These are phyloP conservation scores for Melaleuca alternifolia DNA, from an alignment of 345 rosid species.

Conservation along the genomic window DNA sequence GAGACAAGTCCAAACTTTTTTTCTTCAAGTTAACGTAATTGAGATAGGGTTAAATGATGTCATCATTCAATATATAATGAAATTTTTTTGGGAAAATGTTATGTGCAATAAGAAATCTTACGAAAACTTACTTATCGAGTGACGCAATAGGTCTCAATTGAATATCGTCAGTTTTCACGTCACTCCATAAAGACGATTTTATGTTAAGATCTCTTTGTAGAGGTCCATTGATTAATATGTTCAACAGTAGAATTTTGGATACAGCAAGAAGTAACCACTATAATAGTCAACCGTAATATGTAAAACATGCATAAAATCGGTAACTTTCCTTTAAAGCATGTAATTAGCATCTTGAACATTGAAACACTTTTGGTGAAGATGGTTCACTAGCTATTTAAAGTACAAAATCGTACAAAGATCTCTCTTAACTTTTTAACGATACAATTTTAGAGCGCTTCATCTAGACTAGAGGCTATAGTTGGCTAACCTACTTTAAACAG, in stretches of 20 bases:
- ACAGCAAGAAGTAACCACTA: rapidly evolving
- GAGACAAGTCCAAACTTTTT: neutral
- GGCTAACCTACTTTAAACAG: neutral
- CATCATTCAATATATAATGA: neutral
- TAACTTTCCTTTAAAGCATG: neutral
- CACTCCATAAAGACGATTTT: neutral
- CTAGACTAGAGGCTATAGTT: neutral
- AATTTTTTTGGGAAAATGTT: neutral
- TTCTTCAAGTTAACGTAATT: neutral
- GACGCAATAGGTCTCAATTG: neutral
- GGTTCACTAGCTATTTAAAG: neutral
- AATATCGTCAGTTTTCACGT: too few species aligned
- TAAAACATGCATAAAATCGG: neutral
- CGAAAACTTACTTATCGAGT: neutral
- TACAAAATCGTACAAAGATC: neutral
- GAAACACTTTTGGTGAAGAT: neutral
- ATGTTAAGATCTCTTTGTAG: neutral
- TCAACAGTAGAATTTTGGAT: neutral
- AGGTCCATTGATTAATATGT: neutral
- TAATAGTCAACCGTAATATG: neutral
- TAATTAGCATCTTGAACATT: neutral
- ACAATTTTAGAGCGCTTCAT: neutral
- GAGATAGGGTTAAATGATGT: neutral
- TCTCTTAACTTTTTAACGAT: neutral
- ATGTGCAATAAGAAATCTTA: neutral